Base-by-base conservation (phyloP, 2,329 filamentous ascomycete genomes). In the Onygena corvina region DNA sequence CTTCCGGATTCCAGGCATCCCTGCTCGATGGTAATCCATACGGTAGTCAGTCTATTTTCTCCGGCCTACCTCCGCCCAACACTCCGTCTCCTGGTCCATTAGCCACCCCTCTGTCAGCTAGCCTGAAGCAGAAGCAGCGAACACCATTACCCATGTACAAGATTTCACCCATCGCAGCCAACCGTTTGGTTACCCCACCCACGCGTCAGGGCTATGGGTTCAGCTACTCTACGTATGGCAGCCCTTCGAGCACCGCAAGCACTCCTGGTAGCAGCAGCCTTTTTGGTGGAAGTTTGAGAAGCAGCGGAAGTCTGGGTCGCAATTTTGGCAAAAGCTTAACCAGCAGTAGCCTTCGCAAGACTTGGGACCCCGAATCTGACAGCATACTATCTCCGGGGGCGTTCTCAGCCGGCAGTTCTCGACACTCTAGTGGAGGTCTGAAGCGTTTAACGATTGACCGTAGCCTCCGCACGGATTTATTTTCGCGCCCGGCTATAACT, bases 361-460 rank as follows among this genome's bases (percentile, higher is more conserved):
- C 79, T 55, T 89, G 85, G 64, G 86, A 83, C 51, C 76, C 83
- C 0, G 86, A 94, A 38, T 60, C 61, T 49, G 86, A 93, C 56
- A 94, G 86, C 64, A 83, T 95, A 50, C 73, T 95, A 23, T 79
- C 85, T 1, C 88, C 89, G 0, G 86, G 86, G 31, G 87, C 88
- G 1, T 89, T 95, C 64, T 85, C 86, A 1, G 74, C 83, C 21
- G 83, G 77, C 14, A 75, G 73, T 50, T 74, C 76, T 30, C 78
- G 82, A 51, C 76, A 79, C 57, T 83, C 81, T 47, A 80, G 74
- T 61, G 76, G 79, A 38, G 86, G 77, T 61, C 79, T 94, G 58
- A 95, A 95, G 71, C 89, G 88, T 65, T 76, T 98, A 50, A 84
- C 89, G 48, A 95, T 98, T 63, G 93, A 95, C 67, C 83, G 87